Evolutionary conservation across 345 rosid species (phyloP).

Genomic region (Turnera subulata): DNA sequence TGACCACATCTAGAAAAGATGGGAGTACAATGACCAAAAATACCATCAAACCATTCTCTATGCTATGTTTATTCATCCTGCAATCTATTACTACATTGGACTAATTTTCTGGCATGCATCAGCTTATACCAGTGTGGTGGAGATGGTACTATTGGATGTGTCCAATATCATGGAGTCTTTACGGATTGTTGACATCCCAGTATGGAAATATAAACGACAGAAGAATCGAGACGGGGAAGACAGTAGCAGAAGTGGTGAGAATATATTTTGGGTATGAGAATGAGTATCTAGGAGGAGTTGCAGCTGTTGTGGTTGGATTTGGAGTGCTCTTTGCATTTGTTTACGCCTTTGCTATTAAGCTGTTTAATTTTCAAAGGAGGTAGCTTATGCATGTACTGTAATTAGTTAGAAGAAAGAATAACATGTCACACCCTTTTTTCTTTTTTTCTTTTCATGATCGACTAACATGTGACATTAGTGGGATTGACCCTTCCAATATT

Average conservation of each 20-base stretch:
- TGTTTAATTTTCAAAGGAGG: slow-evolving; percentile 14
- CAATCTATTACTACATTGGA: too few relatives aligned
- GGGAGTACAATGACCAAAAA: too few relatives aligned
- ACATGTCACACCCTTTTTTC: too few relatives aligned
- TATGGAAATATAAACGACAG: not conserved
- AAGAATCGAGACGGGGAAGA: not conserved
- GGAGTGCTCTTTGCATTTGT: slow-evolving; percentile 10
- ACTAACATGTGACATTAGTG: too few relatives aligned
- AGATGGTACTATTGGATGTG: slow-evolving; percentile 20
- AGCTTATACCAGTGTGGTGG: slow-evolving; percentile 21
- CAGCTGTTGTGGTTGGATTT: slow-evolving; percentile 7
- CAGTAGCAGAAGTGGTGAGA: slow-evolving; percentile 6
- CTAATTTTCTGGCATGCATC: not conserved
- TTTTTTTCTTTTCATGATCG: too few relatives aligned
- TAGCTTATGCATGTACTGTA: too few relatives aligned
- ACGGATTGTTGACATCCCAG: slow-evolving; percentile 13
- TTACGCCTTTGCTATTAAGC: slow-evolving; percentile 6
- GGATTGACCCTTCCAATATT: too few relatives aligned
- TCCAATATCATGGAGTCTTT: slow-evolving; percentile 18
- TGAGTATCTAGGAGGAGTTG: slow-evolving; percentile 14
- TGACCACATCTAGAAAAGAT: too few relatives aligned
- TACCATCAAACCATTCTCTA: too few relatives aligned
- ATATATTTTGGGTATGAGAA: slow-evolving; percentile 10
- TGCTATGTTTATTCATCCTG: too few relatives aligned
- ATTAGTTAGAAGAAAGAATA: too few relatives aligned